phyloP scores from a whole-genome alignment of 2,329 filamentous ascomycete species.

The Pleomassaria siparia region DNA sequence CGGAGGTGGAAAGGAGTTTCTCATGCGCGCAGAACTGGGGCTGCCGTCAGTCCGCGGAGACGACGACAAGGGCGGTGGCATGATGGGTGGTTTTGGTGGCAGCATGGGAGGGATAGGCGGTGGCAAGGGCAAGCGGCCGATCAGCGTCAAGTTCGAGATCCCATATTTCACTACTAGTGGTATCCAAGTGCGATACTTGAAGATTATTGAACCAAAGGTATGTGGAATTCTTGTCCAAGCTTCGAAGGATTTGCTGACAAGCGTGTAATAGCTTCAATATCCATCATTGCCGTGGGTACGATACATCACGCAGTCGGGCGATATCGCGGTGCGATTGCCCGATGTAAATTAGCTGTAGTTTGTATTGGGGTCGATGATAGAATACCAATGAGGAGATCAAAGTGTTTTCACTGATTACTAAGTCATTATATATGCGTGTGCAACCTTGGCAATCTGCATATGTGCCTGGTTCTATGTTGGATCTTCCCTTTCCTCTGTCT shows the following conservation, averaged over 20 bases:
- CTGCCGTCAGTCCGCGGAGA: slow-evolving; percentile 92
- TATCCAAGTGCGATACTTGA: slow-evolving; percentile 96
- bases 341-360: slow-evolving; percentile 67
- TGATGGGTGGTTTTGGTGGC: slow-evolving; percentile 96
- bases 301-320: slow-evolving; percentile 97
- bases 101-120: slow-evolving; percentile 87
- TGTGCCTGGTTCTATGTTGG: no score
- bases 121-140: slow-evolving; percentile 90
- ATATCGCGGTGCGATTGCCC: slow-evolving; percentile 93
- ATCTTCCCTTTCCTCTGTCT: no score
- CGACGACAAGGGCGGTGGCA: slow-evolving; percentile 91
- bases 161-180: slow-evolving; percentile 99
- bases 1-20: slow-evolving; percentile 95
- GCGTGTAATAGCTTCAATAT: slow-evolving; percentile 79
- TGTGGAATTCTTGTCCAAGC: slow-evolving; percentile 31
- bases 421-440: background rate
- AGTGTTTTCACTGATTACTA: background rate
- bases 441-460: no score
- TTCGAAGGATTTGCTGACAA: slow-evolving; percentile 10
- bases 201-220: slow-evolving; percentile 99
- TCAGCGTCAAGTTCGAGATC: slow-evolving; percentile 99
- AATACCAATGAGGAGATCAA: slow-evolving; percentile 17
- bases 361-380: slow-evolving; percentile 14
- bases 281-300: slow-evolving; percentile 95
- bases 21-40: slow-evolving; percentile 96